Percentiles rank a stretch among this genome's conserved stretches.
These are phyloP conservation scores for Lecanicillium sp. DNA, from an alignment of 2,329 filamentous ascomycete species.

Conservation along the genomic window DNA sequence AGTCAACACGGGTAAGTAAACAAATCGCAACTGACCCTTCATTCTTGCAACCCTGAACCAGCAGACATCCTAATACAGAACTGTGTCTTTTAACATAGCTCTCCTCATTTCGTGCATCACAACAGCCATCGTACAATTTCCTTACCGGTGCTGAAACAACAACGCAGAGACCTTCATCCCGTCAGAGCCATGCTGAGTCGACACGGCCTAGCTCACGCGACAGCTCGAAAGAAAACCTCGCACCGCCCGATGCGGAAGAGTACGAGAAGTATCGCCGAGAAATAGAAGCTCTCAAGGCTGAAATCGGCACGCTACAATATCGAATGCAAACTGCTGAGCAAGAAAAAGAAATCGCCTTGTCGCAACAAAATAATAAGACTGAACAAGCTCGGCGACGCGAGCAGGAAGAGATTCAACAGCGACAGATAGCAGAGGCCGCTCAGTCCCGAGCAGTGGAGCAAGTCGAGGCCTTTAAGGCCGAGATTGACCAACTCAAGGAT, in stretches of 20 bases:
- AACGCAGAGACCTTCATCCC: conserved; percentile 27
- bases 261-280: conserved; percentile 48
- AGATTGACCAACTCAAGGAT: conserved; percentile 44
- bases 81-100: conserved; percentile 1
- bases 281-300: conserved; percentile 76
- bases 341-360: conserved; percentile 69
- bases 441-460: conserved; percentile 40
- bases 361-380: conserved; percentile 77
- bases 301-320: conserved; percentile 81
- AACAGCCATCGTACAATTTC: conserved; percentile 49
- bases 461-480: conserved; percentile 39
- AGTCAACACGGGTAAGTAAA: conserved; percentile 17
- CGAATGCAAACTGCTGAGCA: conserved; percentile 81
- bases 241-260: conserved; percentile 48
- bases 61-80: conserved; percentile 6
- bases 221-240: conserved; percentile 52
- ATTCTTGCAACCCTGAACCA: too few species aligned
- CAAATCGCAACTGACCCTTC: not conserved
- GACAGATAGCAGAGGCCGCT: conserved; percentile 50
- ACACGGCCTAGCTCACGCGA: conserved; percentile 42
- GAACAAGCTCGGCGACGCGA: conserved; percentile 71
- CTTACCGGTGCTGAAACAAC: conserved; percentile 42
- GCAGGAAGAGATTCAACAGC: conserved; percentile 74
- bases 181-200: conserved; percentile 33
- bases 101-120: conserved; percentile 37